Base-by-base conservation (phyloP, 1,284 basidiomycete genomes). In the Coriolopsis trogii region DNA sequence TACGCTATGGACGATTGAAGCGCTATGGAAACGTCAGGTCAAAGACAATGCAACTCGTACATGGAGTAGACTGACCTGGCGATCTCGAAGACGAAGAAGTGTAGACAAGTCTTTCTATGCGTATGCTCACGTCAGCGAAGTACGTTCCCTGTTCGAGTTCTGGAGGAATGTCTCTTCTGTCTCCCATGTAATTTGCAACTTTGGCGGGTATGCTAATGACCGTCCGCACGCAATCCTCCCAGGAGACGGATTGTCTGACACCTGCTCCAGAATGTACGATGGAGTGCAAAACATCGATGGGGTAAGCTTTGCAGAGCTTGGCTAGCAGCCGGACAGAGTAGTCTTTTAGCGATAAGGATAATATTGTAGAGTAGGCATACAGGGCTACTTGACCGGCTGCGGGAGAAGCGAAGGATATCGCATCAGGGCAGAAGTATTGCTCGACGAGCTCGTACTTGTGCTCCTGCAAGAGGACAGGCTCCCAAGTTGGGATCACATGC, bases 381-480 rank as follows among this genome's bases (percentile, higher is more conserved):
- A 84, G 49, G 12, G 81, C 81, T 13, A 87, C 71, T 39, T 82
- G 71, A 24, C 80, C 81, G 0, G 85, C 78, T 3, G 70, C 61
- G 15, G 73, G 54, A 6, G 72, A 74, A 0, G 80, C 67, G 55
- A 77, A 82, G 10, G 71, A 76, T 63, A 84, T 80, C 18, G 71
- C 59, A 59, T 85, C 81, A 3, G 89, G 89, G 62, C 82, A 83
- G 64, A 92, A 89, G 66, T 84, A 89, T 55, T 87, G 84, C 42
- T 81, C 76, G 6, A 81, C 58, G 5, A 89, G 67, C 2, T 67
- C 55, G 20, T 70, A 68, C 13, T 71, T 68, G 12, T 74, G 66
- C 25, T 79, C 70, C 42, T 87, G 80, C 20, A 67, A 63, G n/a
- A 94, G 71, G 0, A 68, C 59, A 0, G 70, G 64, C 37, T 83